Conservation (phyloP, 2,329 filamentous ascomycete genomes). For the Ceratocystis colombiana region DNA sequence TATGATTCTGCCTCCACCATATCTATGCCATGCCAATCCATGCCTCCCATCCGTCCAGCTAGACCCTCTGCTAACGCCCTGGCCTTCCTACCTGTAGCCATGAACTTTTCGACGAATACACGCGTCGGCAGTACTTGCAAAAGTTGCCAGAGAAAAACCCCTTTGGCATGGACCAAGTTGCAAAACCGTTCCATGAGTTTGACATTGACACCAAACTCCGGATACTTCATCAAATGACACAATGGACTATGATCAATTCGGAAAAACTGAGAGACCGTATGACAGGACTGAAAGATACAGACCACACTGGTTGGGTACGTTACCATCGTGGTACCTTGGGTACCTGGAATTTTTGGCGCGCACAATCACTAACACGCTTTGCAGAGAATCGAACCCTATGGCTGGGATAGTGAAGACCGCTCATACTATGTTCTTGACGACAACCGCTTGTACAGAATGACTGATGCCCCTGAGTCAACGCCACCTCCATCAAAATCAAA, state of each 20-base stretch:
- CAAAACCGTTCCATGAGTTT: constrained; percentile 67
- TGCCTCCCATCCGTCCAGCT: background rate
- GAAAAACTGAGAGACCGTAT: constrained; percentile 81
- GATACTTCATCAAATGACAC: constrained; percentile 77
- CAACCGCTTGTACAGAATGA: constrained; percentile 79
- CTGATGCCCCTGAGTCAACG: constrained; percentile 58
- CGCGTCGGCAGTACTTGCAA: constrained; percentile 74
- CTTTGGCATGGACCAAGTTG: constrained; percentile 66
- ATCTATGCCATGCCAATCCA: constrained; percentile 5
- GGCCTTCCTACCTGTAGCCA: constrained; percentile 42
- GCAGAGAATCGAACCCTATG: constrained; percentile 67
- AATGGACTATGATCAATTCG: constrained; percentile 79
- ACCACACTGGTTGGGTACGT: constrained; percentile 75
- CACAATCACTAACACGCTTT: background rate
- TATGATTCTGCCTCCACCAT: constrained; percentile 40
- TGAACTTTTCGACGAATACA: constrained; percentile 88
- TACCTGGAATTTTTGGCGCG: background rate
- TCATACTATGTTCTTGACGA: constrained; percentile 89
- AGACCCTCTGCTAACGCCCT: constrained; percentile 23
- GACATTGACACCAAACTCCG: constrained; percentile 71
- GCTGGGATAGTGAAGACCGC: constrained; percentile 80
- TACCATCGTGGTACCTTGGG: constrained; percentile 26
- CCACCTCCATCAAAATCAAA: constrained; percentile 56
- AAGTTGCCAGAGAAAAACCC: constrained; percentile 73
- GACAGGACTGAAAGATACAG: constrained; percentile 67